Percentiles rank a stretch among this genome's conserved stretches.
These are phyloP conservation scores for Candida tallmaniae DNA, from an alignment of 805 yeast species.

Conservation along the genomic window DNA sequence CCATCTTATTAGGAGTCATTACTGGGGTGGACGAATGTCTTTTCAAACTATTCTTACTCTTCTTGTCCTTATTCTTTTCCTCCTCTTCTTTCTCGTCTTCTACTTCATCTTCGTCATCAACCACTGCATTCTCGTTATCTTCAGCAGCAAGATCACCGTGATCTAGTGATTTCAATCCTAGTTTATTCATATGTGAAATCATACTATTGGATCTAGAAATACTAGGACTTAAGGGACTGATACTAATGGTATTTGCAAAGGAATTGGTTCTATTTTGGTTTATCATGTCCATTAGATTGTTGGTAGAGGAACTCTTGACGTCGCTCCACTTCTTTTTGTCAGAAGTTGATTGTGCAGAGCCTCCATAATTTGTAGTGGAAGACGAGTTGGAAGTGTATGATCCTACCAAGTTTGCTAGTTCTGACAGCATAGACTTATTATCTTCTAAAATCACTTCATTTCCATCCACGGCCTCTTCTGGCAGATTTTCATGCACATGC, in stretches of 20 bases:
- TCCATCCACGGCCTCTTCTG: not conserved
- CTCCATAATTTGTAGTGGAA: conserved; percentile 36
- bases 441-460: conserved; percentile 7
- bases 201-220: conserved; percentile 12
- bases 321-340: conserved; percentile 12
- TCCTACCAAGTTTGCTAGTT: conserved; percentile 36
- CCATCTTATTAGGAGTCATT: not conserved
- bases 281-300: conserved; percentile 19
- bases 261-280: conserved; percentile 17
- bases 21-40: conserved; percentile 8
- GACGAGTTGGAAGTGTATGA: conserved; percentile 40
- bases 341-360: conserved; percentile 9
- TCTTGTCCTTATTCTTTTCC: conserved; percentile 12
- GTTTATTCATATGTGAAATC: conserved; percentile 7
- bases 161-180: conserved; percentile 1
- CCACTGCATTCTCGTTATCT: conserved; percentile 20
- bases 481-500: conserved; percentile 9
- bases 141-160: too few relatives aligned
- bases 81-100: not conserved
- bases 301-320: conserved; percentile 14
- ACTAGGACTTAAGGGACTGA: conserved; percentile 15
- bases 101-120: conserved; percentile 16
- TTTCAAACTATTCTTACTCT: conserved; percentile 4
- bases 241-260: conserved; percentile 11
- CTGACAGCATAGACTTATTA: conserved; percentile 28